Base-by-base conservation (phyloP, 2,329 filamentous ascomycete species). In the Neodidymelliopsis sp. region DNA sequence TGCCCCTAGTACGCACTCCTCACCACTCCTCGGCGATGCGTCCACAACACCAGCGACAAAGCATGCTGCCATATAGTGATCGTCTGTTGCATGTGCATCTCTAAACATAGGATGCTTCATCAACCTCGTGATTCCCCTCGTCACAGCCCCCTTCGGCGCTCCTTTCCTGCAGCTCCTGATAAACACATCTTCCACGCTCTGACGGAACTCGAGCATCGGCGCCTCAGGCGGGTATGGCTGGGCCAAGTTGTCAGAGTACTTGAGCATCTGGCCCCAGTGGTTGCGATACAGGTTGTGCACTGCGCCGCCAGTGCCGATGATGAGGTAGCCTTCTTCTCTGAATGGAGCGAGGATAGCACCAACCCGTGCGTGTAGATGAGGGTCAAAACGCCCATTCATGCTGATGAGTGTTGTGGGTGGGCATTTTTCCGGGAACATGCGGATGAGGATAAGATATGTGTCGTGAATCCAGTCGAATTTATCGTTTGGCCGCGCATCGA, bases 251-350 rank as follows among this genome's bases (percentile, higher is more conserved):
- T 87, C 84, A 7, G 78, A 73, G 66, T 83, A 81, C n/a, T 68
- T 73, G 12, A 89, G 62, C 83, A 89, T 89, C 0, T 83, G 84
- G 0, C 62, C 71, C 85, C 85, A 89, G 30, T 77, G 66, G 64
- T 89, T 89, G 13, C 86, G 81, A 66, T 86, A 89, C 1, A 89
- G 77, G 57, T 89, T 89, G 69, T 89, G 86, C 0, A 89, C 86
- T 1, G 85, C 81, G 25, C 86, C 86, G 12, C 86, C 82, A 0
- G 78, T 80, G 25, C 76, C 79, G 37, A 81, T 80, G 40, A 89
- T 70, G 1, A 89, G 77, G 58, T 83, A 80, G 28, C 75, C 77
- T 62, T 83, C 75, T 20, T 74, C 63, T 2, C 85, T 76, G 4
- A 88, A 75, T 0, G 79, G 77, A 0, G 83, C 77, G 4, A 88